Evolutionary conservation across 352 stramenopile genomes (phyloP), one percentile per base, ranked within the genome.

Genomic region (Phytophthora ohioensis): DNA sequence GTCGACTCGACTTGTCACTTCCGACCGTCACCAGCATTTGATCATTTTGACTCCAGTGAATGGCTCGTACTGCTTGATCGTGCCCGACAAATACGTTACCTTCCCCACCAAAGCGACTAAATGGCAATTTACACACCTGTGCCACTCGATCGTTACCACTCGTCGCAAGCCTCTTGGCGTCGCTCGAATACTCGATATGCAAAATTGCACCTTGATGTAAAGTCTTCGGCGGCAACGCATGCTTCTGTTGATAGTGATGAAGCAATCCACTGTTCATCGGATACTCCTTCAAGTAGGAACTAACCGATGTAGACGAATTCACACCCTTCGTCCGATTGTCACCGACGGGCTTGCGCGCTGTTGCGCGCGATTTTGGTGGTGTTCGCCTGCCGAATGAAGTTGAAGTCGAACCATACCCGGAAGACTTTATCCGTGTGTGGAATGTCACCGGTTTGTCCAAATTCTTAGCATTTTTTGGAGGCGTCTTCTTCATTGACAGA

Each of bases 381-480:
- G 63, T 68, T 31, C 73, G 67, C 31, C 73, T 84, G 3, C 58
- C 57, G 17, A 84, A 82, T 9, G 65, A 31, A 34, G 57, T 36
- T 34, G 59, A 36, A 0, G 63, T 56, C 4, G 71, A 59, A 34
- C 89, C 91, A 69, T 97, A 97, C 0, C 91, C 91, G 1, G 88
- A 96, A 12, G 91, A 97, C 53, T 84, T 83, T 54, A 97, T 87
- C 13, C 82, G 76, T 12, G 83, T 82, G 43, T 90, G 90, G 43
- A 96, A 97, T 21, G 87, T 93, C 46, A 96, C 79, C 17, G 90
- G 85, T 12, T 94, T 90, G 74, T 97, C 83, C 2, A 82, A 60
- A 2, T 35, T 54, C 32, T 80, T 87, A 3, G 45, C 41, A 12
- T 45, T 53, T 45, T 80, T 77, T 36, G 78, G 48, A 32, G 70